Conservation (phyloP, 495 filamentous ascomycete species). For the Parathielavia hyrcaniae region DNA sequence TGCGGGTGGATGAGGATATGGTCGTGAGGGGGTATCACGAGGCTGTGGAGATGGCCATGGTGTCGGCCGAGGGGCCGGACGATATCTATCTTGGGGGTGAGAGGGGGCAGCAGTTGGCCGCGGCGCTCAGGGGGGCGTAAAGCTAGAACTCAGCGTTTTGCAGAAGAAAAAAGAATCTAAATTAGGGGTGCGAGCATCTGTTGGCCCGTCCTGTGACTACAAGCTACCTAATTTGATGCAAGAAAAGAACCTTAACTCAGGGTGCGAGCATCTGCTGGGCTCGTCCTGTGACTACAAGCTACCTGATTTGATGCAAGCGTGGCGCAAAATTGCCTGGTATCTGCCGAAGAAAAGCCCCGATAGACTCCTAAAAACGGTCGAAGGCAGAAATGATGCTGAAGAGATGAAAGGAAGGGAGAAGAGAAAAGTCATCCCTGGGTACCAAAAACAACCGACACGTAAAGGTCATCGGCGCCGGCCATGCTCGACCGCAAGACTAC, state of each 20-base stretch:
- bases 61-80: slow-evolving; percentile 45
- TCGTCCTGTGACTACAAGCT: too few species aligned
- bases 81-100: slow-evolving; percentile 66
- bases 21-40: slow-evolving; percentile 76
- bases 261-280: too few species aligned
- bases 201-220: too few species aligned
- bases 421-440: not conserved
- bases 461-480: not conserved
- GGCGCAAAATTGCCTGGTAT: too few species aligned
- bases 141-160: not conserved
- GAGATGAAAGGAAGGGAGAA: too few species aligned
- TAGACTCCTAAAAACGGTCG: too few species aligned
- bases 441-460: not conserved
- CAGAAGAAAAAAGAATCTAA: not conserved
- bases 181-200: not conserved
- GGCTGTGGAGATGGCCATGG: slow-evolving; percentile 63
- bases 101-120: slow-evolving; percentile 59
- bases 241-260: not conserved
- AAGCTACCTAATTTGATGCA: too few species aligned
- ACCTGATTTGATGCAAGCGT: too few species aligned
- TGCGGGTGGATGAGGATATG: slow-evolving; percentile 87
- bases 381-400: too few species aligned
- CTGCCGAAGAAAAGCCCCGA: too few species aligned
- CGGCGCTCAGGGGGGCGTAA: slow-evolving; percentile 44
- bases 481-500: not conserved